phyloP scores from a whole-genome alignment of 176 grass and related monocot species.

The Phragmites australis region DNA sequence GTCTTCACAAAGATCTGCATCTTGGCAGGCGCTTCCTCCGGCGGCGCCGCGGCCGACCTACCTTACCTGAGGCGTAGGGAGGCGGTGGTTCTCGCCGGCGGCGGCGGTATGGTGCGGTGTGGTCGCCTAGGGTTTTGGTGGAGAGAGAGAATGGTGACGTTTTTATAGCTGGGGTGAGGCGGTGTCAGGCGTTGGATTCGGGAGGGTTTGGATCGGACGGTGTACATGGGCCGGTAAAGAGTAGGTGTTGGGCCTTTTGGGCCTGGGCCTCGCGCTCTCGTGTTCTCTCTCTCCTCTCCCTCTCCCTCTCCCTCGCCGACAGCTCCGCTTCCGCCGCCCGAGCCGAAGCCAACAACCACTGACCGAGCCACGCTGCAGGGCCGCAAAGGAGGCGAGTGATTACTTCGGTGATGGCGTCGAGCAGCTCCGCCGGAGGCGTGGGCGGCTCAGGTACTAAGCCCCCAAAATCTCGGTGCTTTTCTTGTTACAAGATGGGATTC shows the following conservation, averaged over 20 bases:
- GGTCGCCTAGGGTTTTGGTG: conserved; percentile 27
- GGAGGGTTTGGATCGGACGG: conserved; percentile 16
- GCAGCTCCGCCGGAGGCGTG: conserved; percentile 16
- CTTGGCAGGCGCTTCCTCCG: conserved; percentile 14
- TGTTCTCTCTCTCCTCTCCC: not conserved
- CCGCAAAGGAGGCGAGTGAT: not conserved
- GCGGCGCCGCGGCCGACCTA: conserved; percentile 10
- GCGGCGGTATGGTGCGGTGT: not conserved
- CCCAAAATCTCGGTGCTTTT: not conserved
- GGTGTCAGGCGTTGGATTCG: not conserved
- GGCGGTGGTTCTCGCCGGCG: not conserved
- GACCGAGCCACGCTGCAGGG: not conserved
- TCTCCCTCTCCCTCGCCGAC: not conserved
- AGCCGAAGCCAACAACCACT: not conserved
- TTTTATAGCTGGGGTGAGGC: conserved; percentile 12
- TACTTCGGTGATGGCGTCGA: conserved; percentile 25
- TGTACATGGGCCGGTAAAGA: accelerated
- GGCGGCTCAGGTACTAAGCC: conserved; percentile 35
- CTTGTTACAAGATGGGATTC: conserved; percentile 1
- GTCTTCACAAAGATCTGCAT: conserved; percentile 93
- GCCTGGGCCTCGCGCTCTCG: not conserved
- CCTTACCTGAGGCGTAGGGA: not conserved
- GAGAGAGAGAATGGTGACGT: not conserved
- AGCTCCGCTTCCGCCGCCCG: conserved; percentile 26
- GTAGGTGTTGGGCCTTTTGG: conserved; percentile 27